phyloP scores from a whole-genome alignment of 139 green algal species.

The Picochlorum sp. region DNA sequence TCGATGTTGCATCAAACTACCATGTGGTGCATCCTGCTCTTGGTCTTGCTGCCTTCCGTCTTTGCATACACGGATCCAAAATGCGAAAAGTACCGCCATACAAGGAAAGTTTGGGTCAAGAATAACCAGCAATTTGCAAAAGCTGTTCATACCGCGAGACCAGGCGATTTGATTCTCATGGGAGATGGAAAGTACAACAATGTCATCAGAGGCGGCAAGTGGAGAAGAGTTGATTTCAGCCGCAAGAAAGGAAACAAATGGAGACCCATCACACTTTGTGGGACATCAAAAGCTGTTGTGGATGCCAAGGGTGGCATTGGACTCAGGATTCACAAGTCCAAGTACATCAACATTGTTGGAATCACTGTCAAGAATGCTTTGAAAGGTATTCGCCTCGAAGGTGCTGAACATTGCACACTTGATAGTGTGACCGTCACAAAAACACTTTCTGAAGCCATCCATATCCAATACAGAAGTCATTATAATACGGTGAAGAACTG shows the following conservation, averaged over 20 bases:
- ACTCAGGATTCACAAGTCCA: conserved; percentile 5
- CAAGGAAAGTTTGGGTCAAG: neutral
- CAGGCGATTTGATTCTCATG: conserved; percentile 6
- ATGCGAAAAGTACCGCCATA: neutral
- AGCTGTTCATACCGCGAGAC: neutral
- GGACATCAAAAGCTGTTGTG: neutral
- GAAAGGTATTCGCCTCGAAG: conserved; percentile 7
- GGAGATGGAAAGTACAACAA: neutral
- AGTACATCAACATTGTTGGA: conserved; percentile 11
- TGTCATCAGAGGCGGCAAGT: conserved; percentile 2
- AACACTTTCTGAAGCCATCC: neutral
- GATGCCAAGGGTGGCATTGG: neutral
- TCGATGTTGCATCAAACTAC: too few species aligned
- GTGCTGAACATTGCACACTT: neutral
- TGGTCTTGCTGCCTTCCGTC: too few species aligned
- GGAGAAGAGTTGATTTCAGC: neutral
- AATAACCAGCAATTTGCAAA: neutral
- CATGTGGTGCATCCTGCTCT: too few species aligned
- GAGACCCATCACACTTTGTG: conserved; percentile 9
- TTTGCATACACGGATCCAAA: too few species aligned
- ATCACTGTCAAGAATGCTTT: conserved; percentile 8
- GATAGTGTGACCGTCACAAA: neutral
- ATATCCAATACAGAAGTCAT: conserved; percentile 2
- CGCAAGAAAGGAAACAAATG: conserved; percentile 8
- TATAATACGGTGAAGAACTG: conserved; percentile 2